Evolutionary conservation across 805 yeast species (phyloP), one percentile per base, ranked within the genome.

Genomic region (Brettanomyces anomalus): DNA sequence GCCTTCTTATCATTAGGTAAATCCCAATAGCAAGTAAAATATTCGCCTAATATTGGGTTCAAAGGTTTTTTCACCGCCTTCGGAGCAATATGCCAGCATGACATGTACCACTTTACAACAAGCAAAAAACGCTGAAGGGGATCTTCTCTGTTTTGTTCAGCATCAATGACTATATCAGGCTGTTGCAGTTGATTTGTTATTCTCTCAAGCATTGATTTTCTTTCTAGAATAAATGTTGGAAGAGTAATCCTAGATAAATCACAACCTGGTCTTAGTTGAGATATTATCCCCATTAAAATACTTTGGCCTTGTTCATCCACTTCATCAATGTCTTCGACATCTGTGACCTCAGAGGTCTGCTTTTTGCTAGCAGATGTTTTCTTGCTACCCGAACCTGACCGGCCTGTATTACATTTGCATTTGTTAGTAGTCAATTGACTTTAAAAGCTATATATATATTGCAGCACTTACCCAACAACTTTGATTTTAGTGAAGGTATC

Each of bases 21-120:
- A 54, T 88, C 93, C 98, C 98, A 93, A 60, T 83, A 89, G 56
- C 96, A 82, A 17, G 86, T 76, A 62, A 86, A 93, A 51, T 82
- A 74, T 60, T 93, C 98, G 26, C 97, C 97, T 20, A 93, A 60
- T 5, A 93, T 87, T 2, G 98, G 98, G 58, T 93, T 93, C 55
- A 93, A 70, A 0, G 98, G 98, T 62, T 93, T 93, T 61, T 93
- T 93, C 14, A 93, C 98, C 3, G 97, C 98, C 59, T 90, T 90
- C 24, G 97, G 98, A 1, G 97, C 93, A 60, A 93, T 93, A 58
- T 93, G 97, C 97, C 97, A 93, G 39, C 94, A 87, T 3, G 96
- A 77, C 61, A 93, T 70, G 60, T 93, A 93, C 96, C 96, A 90
- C 55, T 79, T 77, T 18, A 84, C 80, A 6, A 90, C 81, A 36